These are phyloP conservation scores for Gaillardinia entomophila DNA, from an alignment of 805 yeast species.

Conservation along the genomic window DNA sequence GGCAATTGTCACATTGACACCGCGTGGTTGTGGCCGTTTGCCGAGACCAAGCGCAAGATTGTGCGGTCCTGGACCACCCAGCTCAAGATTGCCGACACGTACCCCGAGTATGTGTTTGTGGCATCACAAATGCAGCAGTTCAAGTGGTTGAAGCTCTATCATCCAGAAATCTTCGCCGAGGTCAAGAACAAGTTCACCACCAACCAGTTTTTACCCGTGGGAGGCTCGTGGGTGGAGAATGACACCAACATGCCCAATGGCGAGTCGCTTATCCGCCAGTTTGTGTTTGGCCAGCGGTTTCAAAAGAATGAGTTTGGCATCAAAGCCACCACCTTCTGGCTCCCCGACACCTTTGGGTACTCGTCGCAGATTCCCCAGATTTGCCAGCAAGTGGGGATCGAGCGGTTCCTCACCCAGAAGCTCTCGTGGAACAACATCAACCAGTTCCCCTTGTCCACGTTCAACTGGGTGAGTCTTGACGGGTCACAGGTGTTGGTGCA, in stretches of 20 bases:
- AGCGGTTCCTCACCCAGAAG: conserved; percentile 85
- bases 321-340: conserved; percentile 78
- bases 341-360: conserved; percentile 97
- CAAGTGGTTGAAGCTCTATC: conserved; percentile 83
- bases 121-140: conserved; percentile 97
- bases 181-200: conserved; percentile 61
- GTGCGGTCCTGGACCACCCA: conserved; percentile 96
- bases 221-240: conserved; percentile 98
- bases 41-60: conserved; percentile 87
- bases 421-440: conserved; percentile 96
- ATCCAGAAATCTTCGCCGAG: conserved; percentile 69
- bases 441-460: conserved; percentile 81
- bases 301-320: conserved; percentile 74
- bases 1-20: conserved; percentile 98
- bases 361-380: conserved; percentile 93
- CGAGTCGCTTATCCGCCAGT: conserved; percentile 84
- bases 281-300: conserved; percentile 84
- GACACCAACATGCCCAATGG: conserved; percentile 96
- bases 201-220: conserved; percentile 82
- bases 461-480: conserved; percentile 93
- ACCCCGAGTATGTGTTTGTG: conserved; percentile 90
- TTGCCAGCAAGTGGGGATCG: conserved; percentile 80
- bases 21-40: conserved; percentile 99
- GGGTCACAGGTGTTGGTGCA: conserved; percentile 91
- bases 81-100: conserved; percentile 72